phyloP scores from a whole-genome alignment of 106 monocot genomes.

The Allium fistulosum region DNA sequence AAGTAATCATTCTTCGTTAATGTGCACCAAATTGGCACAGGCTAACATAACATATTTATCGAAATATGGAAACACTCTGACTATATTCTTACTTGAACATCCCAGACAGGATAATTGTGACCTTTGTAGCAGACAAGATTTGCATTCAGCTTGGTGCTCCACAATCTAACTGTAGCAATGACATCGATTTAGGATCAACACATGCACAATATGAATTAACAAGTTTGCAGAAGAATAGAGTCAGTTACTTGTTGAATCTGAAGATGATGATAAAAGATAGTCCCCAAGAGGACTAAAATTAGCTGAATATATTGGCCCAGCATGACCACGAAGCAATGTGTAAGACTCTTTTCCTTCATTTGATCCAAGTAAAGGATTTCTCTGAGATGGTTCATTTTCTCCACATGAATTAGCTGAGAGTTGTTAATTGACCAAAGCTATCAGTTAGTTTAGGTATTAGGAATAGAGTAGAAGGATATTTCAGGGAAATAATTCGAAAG shows the following conservation, averaged over 20 bases:
- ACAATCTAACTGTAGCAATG: constrained; percentile 65
- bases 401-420: constrained; percentile 51
- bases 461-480: no score
- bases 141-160: constrained; percentile 89
- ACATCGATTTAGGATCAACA: not conserved
- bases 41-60: no score
- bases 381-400: constrained; percentile 39
- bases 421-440: not conserved
- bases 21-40: no score
- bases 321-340: constrained; percentile 73
- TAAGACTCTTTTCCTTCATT: constrained; percentile 64
- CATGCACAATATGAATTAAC: not conserved
- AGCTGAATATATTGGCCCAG: constrained; percentile 87
- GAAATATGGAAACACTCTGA: no score
- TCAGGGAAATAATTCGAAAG: no score
- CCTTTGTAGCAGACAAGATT: constrained; percentile 98
- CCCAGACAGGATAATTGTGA: constrained; percentile 99
- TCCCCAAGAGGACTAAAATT: constrained; percentile 86
- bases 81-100: constrained; percentile 63
- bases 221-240: not conserved
- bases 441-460: no score
- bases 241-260: constrained; percentile 78
- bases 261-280: constrained; percentile 86
- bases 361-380: constrained; percentile 29
- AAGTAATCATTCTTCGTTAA: no score